Evolutionary conservation across 2,329 filamentous ascomycete genomes (phyloP).

Genomic region (Ophiostoma piceae): DNA sequence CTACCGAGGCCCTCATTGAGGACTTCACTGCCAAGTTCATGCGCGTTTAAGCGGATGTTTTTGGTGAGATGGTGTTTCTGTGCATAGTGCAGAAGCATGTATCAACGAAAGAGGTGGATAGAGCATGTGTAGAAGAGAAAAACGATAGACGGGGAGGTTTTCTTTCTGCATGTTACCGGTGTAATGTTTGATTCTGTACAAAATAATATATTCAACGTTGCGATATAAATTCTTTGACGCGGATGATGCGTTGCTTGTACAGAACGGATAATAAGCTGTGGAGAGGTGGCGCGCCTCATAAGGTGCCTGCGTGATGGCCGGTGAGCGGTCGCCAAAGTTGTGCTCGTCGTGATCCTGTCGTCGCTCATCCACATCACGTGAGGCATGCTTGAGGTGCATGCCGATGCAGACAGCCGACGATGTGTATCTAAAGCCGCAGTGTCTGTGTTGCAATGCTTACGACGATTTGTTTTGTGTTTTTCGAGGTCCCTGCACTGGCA

Average conservation of each 20-base stretch:
- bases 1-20: conserved; percentile 80
- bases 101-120: conserved; percentile 5
- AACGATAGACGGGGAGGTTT: background rate
- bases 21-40: conserved; percentile 86
- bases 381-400: background rate
- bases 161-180: background rate
- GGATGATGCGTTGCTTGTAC: background rate
- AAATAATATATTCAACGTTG: conserved; percentile 12
- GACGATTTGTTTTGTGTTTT: background rate
- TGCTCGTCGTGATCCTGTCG: background rate
- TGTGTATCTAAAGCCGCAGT: background rate
- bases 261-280: too few species aligned
- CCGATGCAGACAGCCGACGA: background rate
- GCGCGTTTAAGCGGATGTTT: conserved; percentile 44
- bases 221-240: background rate
- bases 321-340: background rate
- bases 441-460: background rate
- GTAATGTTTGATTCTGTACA: conserved; percentile 15
- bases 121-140: conserved; percentile 4
- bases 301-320: too few species aligned
- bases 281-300: too few species aligned
- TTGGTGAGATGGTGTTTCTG: background rate
- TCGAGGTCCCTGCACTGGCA: background rate
- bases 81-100: background rate
- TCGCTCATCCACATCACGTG: background rate